These are phyloP conservation scores for Solanum phureja DNA, from an alignment of 257 asterid genomes.

Conservation along the genomic window DNA sequence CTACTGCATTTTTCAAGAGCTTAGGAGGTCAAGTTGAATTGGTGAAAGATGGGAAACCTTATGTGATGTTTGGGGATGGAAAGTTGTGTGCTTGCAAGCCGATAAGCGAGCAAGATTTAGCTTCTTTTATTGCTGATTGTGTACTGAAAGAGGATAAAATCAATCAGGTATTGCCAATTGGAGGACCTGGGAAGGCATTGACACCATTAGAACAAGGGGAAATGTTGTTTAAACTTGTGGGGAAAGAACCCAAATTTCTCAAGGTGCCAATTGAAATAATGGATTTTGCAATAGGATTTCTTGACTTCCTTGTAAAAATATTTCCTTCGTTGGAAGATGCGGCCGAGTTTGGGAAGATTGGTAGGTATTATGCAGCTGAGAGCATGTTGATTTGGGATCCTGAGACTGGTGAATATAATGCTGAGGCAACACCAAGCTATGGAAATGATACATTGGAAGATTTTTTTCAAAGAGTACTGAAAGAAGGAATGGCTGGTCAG, in stretches of 20 bases:
- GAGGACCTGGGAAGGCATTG: slow-evolving; percentile 88
- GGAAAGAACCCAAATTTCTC: slow-evolving; percentile 65
- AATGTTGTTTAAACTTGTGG: slow-evolving; percentile 63
- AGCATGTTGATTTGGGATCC: slow-evolving; percentile 82
- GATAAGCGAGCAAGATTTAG: slow-evolving; percentile 82
- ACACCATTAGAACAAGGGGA: slow-evolving; percentile 96
- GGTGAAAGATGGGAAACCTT: slow-evolving; percentile 93
- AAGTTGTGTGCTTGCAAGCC: slow-evolving; percentile 91
- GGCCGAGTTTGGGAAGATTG: slow-evolving; percentile 96
- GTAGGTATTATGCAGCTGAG: slow-evolving; percentile 95
- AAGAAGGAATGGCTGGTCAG: slow-evolving; percentile 88
- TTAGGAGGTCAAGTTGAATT: slow-evolving; percentile 88
- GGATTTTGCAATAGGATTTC: slow-evolving; percentile 84
- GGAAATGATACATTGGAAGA: slow-evolving; percentile 83
- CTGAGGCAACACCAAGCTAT: slow-evolving; percentile 84
- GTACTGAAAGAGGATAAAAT: slow-evolving; percentile 44
- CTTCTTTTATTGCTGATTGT: slow-evolving; percentile 70
- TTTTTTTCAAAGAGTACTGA: slow-evolving; percentile 64
- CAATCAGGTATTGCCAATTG: slow-evolving; percentile 63
- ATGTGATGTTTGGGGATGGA: slow-evolving; percentile 98
- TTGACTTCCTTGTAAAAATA: slow-evolving; percentile 67
- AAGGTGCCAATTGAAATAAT: slow-evolving; percentile 82
- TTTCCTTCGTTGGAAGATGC: slow-evolving; percentile 79
- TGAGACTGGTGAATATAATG: slow-evolving; percentile 58
- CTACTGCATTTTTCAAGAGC: slow-evolving; percentile 98